These are phyloP conservation scores for Hypoxylon sp. DNA, from an alignment of 2,329 filamentous ascomycete genomes.

Conservation along the genomic window DNA sequence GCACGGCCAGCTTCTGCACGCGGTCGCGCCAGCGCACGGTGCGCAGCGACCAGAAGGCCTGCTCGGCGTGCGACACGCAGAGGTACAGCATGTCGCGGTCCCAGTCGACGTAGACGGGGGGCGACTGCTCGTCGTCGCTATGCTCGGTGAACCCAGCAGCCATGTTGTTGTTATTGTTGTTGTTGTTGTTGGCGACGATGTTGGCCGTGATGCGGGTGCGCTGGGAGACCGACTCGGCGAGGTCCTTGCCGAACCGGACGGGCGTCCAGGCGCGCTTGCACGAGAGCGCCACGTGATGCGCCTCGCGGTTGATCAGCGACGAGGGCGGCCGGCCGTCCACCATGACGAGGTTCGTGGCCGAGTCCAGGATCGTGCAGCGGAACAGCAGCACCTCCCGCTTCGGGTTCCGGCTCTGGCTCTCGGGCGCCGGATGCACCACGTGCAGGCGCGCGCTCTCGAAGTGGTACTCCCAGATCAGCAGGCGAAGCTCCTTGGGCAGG, in stretches of 20 bases:
- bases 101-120: constrained; percentile 30
- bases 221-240: constrained; percentile 19
- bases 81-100: constrained; percentile 35
- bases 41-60: constrained; percentile 35
- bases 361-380: constrained; percentile 29
- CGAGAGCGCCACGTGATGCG: constrained; percentile 16
- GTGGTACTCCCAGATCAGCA: constrained; percentile 36
- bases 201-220: constrained; percentile 11
- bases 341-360: constrained; percentile 29
- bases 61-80: constrained; percentile 31
- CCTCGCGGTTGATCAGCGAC: constrained; percentile 28
- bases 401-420: constrained; percentile 18
- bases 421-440: constrained; percentile 33
- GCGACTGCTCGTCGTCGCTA: neutral
- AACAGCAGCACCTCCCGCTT: constrained; percentile 27
- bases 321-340: constrained; percentile 22
- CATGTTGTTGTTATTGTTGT: no score
- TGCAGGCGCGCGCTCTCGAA: constrained; percentile 31
- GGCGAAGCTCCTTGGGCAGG: constrained; percentile 34
- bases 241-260: constrained; percentile 24
- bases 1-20: constrained; percentile 39
- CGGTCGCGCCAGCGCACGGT: constrained; percentile 31
- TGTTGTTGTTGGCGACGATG: neutral
- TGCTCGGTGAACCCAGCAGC: neutral
- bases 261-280: constrained; percentile 21